These are phyloP conservation scores for Gardenia jasminoides DNA, from an alignment of 257 asterid genomes.

Conservation along the genomic window DNA sequence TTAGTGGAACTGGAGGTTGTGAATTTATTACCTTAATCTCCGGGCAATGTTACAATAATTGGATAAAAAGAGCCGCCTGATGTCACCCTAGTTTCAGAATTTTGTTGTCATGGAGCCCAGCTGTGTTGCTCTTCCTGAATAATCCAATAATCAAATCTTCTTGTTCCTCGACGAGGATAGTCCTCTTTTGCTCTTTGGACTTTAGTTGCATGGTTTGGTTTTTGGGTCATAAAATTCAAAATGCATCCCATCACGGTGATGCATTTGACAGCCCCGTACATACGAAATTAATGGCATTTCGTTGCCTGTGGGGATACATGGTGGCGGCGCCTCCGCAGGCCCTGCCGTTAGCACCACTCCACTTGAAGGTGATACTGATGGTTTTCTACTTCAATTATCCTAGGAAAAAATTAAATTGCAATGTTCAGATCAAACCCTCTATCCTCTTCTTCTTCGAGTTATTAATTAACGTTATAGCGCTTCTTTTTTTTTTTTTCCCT, in stretches of 20 bases:
- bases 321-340: conserved; percentile 7
- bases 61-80: not conserved
- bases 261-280: not conserved
- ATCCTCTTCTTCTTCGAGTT: too few relatives aligned
- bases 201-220: not conserved
- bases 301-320: not conserved
- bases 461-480: too few relatives aligned
- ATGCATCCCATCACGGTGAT: not conserved
- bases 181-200: not conserved
- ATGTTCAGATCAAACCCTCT: too few relatives aligned
- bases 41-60: not conserved
- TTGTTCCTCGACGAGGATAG: not conserved
- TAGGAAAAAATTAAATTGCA: not conserved
- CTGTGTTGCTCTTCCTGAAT: not conserved
- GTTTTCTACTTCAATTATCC: not conserved
- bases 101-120: not conserved
- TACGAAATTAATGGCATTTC: not conserved
- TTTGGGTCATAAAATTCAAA: not conserved
- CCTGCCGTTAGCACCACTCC: not conserved
- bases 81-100: not conserved
- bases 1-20: too few relatives aligned
- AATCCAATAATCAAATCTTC: not conserved
- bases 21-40: too few relatives aligned
- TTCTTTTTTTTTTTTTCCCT: too few relatives aligned
- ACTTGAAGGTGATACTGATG: not conserved